Conservation (phyloP, 1,284 basidiomycete species). For the Anthracocystis walkeri region DNA sequence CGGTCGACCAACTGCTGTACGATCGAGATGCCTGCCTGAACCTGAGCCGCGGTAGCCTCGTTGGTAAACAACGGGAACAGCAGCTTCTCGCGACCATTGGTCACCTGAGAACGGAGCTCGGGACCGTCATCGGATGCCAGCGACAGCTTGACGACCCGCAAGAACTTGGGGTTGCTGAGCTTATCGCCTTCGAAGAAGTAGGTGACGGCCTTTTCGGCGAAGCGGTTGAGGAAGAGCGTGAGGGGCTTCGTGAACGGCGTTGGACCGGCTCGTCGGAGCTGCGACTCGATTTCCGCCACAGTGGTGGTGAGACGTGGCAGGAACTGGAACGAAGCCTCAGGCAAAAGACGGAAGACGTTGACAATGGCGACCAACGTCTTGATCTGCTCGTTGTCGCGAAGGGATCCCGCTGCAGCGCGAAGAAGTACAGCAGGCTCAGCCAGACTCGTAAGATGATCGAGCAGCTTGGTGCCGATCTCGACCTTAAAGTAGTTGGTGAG, state of each 20-base stretch:
- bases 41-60: constrained; percentile 42
- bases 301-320: constrained; percentile 85
- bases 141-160: constrained; percentile 61
- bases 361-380: constrained; percentile 92
- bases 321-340: constrained; percentile 89
- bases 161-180: constrained; percentile 73
- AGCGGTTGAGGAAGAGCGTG: constrained; percentile 90
- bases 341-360: constrained; percentile 94
- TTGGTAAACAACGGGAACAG: constrained; percentile 60
- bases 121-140: constrained; percentile 60
- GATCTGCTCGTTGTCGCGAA: constrained; percentile 86
- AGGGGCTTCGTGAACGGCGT: constrained; percentile 96
- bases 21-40: constrained; percentile 75
- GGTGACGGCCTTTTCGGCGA: constrained; percentile 84
- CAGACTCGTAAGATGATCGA: constrained; percentile 78
- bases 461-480: constrained; percentile 95
- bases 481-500: constrained; percentile 99
- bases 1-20: constrained; percentile 81
- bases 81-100: constrained; percentile 38
- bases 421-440: constrained; percentile 62
- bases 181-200: constrained; percentile 80
- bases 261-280: constrained; percentile 86
- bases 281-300: constrained; percentile 92
- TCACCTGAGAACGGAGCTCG: constrained; percentile 58
- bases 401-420: constrained; percentile 59